These are phyloP conservation scores for Saccharomyces hybrid DNA, from an alignment of 1,139 yeast species.

Conservation along the genomic window DNA sequence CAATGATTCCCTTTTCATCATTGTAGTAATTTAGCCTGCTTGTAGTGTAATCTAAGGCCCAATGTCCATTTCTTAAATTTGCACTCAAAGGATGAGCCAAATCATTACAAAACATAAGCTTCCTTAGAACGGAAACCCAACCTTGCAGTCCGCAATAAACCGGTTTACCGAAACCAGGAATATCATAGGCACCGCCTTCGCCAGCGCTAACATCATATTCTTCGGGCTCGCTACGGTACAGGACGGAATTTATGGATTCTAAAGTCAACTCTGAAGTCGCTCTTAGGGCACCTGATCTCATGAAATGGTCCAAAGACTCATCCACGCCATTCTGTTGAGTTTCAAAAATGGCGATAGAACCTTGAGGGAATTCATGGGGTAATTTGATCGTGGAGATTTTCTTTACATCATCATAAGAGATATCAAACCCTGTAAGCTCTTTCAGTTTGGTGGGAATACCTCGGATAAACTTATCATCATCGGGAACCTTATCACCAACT, in stretches of 20 bases:
- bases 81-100: slow-evolving; percentile 77
- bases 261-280: slow-evolving; percentile 57
- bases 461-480: slow-evolving; percentile 36
- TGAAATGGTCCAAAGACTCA: slow-evolving; percentile 51
- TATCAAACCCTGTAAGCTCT: slow-evolving; percentile 44
- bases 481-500: slow-evolving; percentile 43
- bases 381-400: slow-evolving; percentile 47
- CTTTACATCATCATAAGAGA: slow-evolving; percentile 38
- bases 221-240: slow-evolving; percentile 78
- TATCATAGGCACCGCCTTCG: slow-evolving; percentile 57
- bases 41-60: slow-evolving; percentile 81
- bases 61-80: slow-evolving; percentile 71
- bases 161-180: slow-evolving; percentile 67
- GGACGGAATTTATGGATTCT: slow-evolving; percentile 64
- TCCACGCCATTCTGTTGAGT: slow-evolving; percentile 57
- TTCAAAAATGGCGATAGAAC: slow-evolving; percentile 77
- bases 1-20: slow-evolving; percentile 40
- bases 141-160: slow-evolving; percentile 92
- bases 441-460: slow-evolving; percentile 62
- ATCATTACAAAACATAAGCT: slow-evolving; percentile 60
- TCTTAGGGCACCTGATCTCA: slow-evolving; percentile 65
- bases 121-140: slow-evolving; percentile 66
- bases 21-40: slow-evolving; percentile 54
- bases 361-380: slow-evolving; percentile 67
- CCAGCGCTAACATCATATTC: slow-evolving; percentile 79